These are phyloP conservation scores for Populus tremula DNA, from an alignment of 345 rosid genomes.

Conservation along the genomic window DNA sequence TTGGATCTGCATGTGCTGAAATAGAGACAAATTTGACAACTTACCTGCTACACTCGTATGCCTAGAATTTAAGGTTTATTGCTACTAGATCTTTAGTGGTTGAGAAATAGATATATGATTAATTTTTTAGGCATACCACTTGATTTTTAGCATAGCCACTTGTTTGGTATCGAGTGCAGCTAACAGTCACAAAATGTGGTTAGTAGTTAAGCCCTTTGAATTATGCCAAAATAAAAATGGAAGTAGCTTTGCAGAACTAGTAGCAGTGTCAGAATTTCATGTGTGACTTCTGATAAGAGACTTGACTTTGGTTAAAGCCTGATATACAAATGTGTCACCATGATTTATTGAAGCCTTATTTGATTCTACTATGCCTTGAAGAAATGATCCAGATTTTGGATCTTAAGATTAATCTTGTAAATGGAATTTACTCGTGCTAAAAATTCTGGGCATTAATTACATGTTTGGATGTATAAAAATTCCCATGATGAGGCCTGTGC, in stretches of 20 bases:
- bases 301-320: neutral
- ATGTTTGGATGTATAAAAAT: neutral
- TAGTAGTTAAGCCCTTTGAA: neutral
- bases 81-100: neutral
- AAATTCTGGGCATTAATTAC: neutral
- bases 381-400: neutral
- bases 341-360: neutral
- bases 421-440: neutral
- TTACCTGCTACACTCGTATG: neutral
- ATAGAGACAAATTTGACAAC: slow-evolving; percentile 7
- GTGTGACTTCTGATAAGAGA: neutral
- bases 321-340: neutral
- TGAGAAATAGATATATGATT: neutral
- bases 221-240: neutral
- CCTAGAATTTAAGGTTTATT: neutral
- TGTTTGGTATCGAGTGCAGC: neutral
- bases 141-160: neutral
- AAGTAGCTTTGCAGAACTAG: neutral
- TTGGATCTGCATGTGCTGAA: slow-evolving; percentile 5
- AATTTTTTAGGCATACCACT: neutral
- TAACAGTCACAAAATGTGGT: neutral
- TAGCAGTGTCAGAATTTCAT: neutral
- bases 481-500: neutral
- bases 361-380: neutral
- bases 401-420: neutral